Base-by-base conservation (phyloP, 192 early-diverging fungal species). In the Backusella sp. region DNA sequence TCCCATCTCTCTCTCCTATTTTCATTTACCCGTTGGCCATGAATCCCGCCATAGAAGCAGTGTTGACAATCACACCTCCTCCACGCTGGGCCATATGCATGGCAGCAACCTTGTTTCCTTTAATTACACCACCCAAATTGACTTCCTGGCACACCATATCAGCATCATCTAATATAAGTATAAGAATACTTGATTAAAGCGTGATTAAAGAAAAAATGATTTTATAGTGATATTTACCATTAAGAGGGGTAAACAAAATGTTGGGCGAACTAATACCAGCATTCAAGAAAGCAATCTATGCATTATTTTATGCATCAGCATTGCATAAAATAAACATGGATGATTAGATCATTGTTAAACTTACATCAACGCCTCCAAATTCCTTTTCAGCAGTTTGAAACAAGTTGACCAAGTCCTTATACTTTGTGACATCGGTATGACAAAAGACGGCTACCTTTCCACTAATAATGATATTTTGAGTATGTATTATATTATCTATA, bases 311-410 rank as follows among this genome's bases (percentile, higher is more conserved):
- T 32, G 32, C 32, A 32, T 32, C 32, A 39, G 37, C 11, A 39
- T 39, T 39, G 37, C 3, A 8, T 39, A 39, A 39, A 39, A 39
- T 39, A 39, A 12, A 39, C 37, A 44, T 4, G 8, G 5, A 23
- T 26, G 41, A 9, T 39, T 39, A 39, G 12, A 11, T 39, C 9
- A 11, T 11, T 11, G 41, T 46, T 34, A 59, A 26, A 28, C 75
- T 68, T 73, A 80, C 79, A 68, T 80, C 79, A n/a, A 80, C 75
- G 26, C 79, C 79, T 52, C 79, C 79, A 76, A 80, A 80, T 28
- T 73, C 59, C 14, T 36, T 35, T 46, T 72, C 79, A 21, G 79
- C 75, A n/a, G 56, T 19, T 39, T 76, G 26, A 46, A 80, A 80
- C 12, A 80, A 53, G 9, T 35, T 41, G 44, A 76, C 76, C 30